phyloP scores from a whole-genome alignment of 345 rosid genomes.

The Corymbia maculata region DNA sequence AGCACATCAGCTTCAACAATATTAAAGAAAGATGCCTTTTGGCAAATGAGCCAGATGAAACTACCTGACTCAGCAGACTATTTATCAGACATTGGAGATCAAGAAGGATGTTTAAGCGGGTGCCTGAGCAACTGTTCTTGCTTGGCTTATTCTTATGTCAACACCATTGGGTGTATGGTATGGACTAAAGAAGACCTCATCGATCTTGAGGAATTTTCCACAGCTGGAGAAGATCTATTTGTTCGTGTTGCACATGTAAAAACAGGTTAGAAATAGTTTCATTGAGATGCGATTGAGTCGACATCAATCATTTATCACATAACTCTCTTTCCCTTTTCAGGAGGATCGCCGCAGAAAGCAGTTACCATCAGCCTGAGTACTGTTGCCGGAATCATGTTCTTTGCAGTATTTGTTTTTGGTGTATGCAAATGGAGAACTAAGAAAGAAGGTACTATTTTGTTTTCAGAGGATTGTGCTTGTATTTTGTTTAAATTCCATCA shows the following conservation, averaged over 20 bases:
- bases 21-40: background rate
- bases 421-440: background rate
- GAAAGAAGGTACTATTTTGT: background rate
- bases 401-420: background rate
- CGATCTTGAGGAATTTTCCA: background rate
- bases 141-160: background rate
- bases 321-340: background rate
- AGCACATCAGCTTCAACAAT: background rate
- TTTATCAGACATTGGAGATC: background rate
- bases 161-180: background rate
- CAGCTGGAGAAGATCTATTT: background rate
- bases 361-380: background rate
- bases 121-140: slow-evolving; percentile 15
- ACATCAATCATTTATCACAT: background rate
- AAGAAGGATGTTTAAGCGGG: background rate
- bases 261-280: background rate
- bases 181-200: background rate
- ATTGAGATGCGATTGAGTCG: background rate
- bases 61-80: background rate
- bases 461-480: background rate
- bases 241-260: background rate
- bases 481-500: background rate
- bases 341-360: background rate
- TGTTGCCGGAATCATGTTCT: background rate
- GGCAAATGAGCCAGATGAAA: background rate